A percentile compares a stretch with the other conserved stretches of the same genome.
phyloP scores from a whole-genome alignment of 805 yeast species.

The Kuraishia ogatae region DNA sequence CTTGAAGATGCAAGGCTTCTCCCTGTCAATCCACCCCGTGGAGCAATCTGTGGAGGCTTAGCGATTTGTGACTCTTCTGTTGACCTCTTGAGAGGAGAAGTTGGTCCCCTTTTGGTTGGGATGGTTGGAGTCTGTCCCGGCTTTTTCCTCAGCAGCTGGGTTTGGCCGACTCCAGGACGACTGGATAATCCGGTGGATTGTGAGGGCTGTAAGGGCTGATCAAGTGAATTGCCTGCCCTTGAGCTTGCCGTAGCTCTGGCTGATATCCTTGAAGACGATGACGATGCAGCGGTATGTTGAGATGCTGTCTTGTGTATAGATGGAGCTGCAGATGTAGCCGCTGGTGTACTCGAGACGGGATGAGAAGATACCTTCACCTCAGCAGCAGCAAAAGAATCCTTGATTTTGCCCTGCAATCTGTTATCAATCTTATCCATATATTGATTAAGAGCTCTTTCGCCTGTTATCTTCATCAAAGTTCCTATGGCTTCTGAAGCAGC shows the following conservation, averaged over 20 bases:
- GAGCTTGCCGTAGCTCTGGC: not conserved
- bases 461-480: conserved; percentile 72
- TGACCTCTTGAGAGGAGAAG: conserved; percentile 55
- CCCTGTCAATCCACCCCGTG: conserved; percentile 1
- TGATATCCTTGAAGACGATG: not conserved
- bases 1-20: not conserved
- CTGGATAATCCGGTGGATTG: not conserved
- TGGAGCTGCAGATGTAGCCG: not conserved
- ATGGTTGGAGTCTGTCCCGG: conserved; percentile 1
- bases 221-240: not conserved
- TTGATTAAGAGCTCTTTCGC: conserved; percentile 55
- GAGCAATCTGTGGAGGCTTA: not conserved
- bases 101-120: conserved; percentile 50
- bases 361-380: conserved; percentile 33
- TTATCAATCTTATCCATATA: conserved; percentile 66
- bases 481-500: conserved; percentile 76
- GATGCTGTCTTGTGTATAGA: conserved; percentile 3
- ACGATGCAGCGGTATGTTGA: not conserved
- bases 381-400: conserved; percentile 46
- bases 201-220: not conserved
- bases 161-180: not conserved
- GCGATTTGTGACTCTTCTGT: conserved; percentile 1
- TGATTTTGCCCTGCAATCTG: conserved; percentile 56
- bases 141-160: conserved; percentile 5
- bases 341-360: not conserved